Evolutionary conservation across 441 rosid species (phyloP), one percentile per base, ranked within the genome.

Genomic region (Bruguiera hainesii): DNA sequence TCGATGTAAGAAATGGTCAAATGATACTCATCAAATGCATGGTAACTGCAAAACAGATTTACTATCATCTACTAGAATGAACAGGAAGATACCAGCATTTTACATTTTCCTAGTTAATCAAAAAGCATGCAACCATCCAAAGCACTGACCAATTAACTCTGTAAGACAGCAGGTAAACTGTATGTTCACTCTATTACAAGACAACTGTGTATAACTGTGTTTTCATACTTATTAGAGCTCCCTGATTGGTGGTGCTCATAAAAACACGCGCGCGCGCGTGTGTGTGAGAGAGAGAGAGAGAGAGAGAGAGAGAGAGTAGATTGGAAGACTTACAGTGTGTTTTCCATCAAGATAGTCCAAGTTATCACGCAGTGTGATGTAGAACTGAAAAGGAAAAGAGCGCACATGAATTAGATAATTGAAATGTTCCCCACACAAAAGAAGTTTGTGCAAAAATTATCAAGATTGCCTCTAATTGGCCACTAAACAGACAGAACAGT

Each of bases 321-420:
- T 33, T 5, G 48, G 25, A 69, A 72, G 11, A 71, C 96, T 89
- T 76, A 93, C 99, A 2, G 98, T 90, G 80, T 90, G 97, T 84
- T 93, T 96, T 64, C 90, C 97, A 56, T 96, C 99, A 28, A 96
- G 99, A 76, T 93, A 96, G 78, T 90, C 99, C 29, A 96, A 77
- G 71, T 82, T 88, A 81, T 90, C 93, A 33, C 97, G 94, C 80
- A 96, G 71, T 48, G 99, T 90, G 68, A 93, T 73, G 72, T 93
- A 96, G 79, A 96, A 93, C 98, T 96, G 96, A 55, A 78, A 76
- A 69, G 28, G 56, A 67, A 65, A 58, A 48, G 31, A 70, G 26
- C 52, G 71, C 57, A 76, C 33, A 46, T 64, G 61, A n/a, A 57
- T 19, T 33, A 21, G 26, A 52, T 29, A 28, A 49, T 13, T 13